phyloP scores from a whole-genome alignment of 23 red algal species.

The Gracilaria gracilis region DNA sequence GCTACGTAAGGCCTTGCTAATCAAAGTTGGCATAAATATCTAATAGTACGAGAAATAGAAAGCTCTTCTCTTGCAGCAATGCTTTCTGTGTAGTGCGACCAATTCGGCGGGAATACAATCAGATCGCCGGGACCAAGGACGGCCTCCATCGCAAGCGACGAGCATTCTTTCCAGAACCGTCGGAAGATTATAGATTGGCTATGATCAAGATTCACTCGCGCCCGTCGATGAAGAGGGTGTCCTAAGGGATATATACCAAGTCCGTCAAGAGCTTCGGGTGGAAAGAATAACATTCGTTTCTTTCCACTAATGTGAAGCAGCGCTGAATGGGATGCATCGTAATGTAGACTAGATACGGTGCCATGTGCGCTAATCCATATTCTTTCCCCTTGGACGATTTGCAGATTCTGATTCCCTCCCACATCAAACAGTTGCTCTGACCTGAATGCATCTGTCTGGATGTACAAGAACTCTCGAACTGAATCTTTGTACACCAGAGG shows the following conservation, averaged over 20 bases:
- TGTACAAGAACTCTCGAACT: conserved; percentile 39
- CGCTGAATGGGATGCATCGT: conserved; percentile 60
- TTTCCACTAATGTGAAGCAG: conserved; percentile 58
- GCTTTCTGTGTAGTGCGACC: conserved; percentile 85
- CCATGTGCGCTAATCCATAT: conserved; percentile 78
- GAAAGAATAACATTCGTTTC: conserved; percentile 82
- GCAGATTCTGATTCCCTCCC: not conserved
- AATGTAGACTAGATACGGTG: conserved; percentile 72
- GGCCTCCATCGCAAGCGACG: conserved; percentile 39
- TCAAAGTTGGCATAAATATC: conserved; percentile 38
- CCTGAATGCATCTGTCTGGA: conserved; percentile 39
- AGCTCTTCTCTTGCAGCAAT: conserved; percentile 7
- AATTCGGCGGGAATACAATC: conserved; percentile 70
- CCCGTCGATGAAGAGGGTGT: conserved; percentile 79
- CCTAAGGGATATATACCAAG: conserved; percentile 70
- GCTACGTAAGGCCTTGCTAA: too few relatives aligned
- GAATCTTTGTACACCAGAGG: conserved; percentile 33
- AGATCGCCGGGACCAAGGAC: conserved; percentile 48
- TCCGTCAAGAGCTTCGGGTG: conserved; percentile 28
- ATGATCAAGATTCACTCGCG: conserved; percentile 31
- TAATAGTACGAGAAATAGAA: conserved; percentile 66
- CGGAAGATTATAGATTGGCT: conserved; percentile 10
- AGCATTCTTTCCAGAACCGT: conserved; percentile 46
- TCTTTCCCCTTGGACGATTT: conserved; percentile 52
- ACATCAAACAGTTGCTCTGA: conserved; percentile 2